Evolutionary conservation across 805 yeast genomes (phyloP).

Genomic region (Sugiyamaella floridensis): DNA sequence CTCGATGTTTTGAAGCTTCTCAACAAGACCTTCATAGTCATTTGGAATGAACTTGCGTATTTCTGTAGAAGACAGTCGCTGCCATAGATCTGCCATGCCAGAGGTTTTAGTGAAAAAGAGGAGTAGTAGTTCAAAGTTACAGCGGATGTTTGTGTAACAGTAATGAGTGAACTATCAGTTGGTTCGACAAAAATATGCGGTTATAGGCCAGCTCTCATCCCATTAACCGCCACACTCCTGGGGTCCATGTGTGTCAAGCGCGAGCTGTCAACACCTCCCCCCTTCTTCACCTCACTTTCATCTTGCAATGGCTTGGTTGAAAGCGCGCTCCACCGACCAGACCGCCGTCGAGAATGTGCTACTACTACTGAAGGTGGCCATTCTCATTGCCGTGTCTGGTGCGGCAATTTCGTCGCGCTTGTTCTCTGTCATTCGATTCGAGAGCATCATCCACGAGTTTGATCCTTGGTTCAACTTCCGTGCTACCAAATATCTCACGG

Average conservation of each 20-base stretch:
- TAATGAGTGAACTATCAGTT: too few species aligned
- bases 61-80: background rate
- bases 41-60: background rate
- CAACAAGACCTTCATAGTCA: slow-evolving; percentile 1
- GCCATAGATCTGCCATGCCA: background rate
- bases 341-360: slow-evolving; percentile 17
- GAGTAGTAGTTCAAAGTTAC: too few species aligned
- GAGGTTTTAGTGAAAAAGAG: background rate
- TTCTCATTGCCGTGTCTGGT: slow-evolving; percentile 71
- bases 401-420: slow-evolving; percentile 90
- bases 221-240: background rate
- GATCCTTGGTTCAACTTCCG: slow-evolving; percentile 64
- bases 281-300: slow-evolving; percentile 1
- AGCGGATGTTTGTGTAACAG: too few species aligned
- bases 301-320: slow-evolving; percentile 7
- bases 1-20: background rate
- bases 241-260: background rate
- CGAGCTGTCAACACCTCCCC: background rate
- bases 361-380: slow-evolving; percentile 51
- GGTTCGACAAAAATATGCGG: too few species aligned
- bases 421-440: slow-evolving; percentile 94
- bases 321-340: slow-evolving; percentile 1
- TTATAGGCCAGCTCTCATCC: background rate
- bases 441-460: slow-evolving; percentile 94
- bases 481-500: slow-evolving; percentile 87